phyloP scores from a whole-genome alignment of 2,329 filamentous ascomycete species.

The Phyllosticta ampelicida region DNA sequence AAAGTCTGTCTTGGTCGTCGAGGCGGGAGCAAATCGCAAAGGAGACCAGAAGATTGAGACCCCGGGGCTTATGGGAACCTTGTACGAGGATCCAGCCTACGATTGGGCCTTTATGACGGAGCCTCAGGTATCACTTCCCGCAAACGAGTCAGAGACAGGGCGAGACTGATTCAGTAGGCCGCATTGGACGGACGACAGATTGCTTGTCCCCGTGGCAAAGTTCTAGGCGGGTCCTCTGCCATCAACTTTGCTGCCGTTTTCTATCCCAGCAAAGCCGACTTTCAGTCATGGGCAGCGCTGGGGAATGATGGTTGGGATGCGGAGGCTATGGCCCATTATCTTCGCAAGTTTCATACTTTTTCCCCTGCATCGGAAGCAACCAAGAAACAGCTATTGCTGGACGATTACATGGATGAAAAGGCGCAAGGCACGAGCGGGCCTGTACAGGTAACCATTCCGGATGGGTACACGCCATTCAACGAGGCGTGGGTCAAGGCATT shows the following conservation, averaged over 20 bases:
- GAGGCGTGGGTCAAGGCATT: constrained; percentile 15
- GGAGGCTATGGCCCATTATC: constrained; percentile 27
- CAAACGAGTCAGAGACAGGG: neutral
- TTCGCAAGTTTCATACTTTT: constrained; percentile 18
- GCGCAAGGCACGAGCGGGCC: constrained; percentile 15
- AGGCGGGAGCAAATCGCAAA: constrained; percentile 17
- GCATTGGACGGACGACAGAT: constrained; percentile 14
- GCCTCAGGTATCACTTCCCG: constrained; percentile 16
- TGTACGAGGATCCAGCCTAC: constrained; percentile 20
- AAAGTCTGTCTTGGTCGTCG: constrained; percentile 13
- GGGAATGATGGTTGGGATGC: constrained; percentile 51
- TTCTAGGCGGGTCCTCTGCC: constrained; percentile 28
- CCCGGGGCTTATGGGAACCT: constrained; percentile 15
- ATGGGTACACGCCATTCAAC: neutral
- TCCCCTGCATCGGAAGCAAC: constrained; percentile 10
- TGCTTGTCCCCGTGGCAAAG: constrained; percentile 20
- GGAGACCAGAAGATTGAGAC: constrained; percentile 19
- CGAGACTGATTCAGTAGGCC: neutral
- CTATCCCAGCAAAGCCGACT: constrained; percentile 14
- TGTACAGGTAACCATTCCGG: constrained; percentile 6
- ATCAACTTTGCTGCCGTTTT: constrained; percentile 20
- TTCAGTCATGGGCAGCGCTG: constrained; percentile 46
- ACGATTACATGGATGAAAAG: constrained; percentile 5
- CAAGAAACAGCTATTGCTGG: constrained; percentile 8
- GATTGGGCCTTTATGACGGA: constrained; percentile 23